A percentile compares a stretch with the other conserved stretches of the same genome.
Evolutionary conservation across 2,329 filamentous ascomycete species (phyloP).

Genomic region (Fusarium sulawesiense): DNA sequence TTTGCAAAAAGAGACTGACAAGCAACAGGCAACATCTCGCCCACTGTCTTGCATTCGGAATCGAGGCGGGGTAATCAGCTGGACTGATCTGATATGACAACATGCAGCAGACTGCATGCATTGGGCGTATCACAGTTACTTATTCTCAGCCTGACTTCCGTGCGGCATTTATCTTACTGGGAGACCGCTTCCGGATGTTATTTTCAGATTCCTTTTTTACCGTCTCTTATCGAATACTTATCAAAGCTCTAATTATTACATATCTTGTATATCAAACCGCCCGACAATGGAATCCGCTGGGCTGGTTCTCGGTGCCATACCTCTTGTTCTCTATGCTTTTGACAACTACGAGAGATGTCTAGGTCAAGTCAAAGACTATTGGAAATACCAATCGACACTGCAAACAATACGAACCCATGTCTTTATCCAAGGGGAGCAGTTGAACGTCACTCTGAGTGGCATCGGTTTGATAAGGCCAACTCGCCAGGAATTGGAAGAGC

Average conservation of each 20-base stretch:
- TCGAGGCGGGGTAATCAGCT: no score
- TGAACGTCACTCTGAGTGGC: neutral
- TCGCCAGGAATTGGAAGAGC: neutral
- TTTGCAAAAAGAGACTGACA: no score
- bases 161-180: no score
- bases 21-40: no score
- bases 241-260: rapidly evolving
- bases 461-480: neutral
- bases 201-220: no score
- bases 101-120: no score
- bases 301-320: neutral
- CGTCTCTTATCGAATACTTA: neutral
- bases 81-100: no score
- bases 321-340: neutral
- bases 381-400: neutral
- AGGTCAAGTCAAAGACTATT: neutral
- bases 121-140: no score
- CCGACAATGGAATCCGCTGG: neutral
- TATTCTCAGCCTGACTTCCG: no score
- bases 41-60: no score
- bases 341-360: neutral
- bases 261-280: rapidly evolving
- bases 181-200: no score
- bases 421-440: neutral
- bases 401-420: neutral